A percentile compares a stretch with the other conserved stretches of the same genome.
Evolutionary conservation across 2,329 filamentous ascomycete genomes (phyloP).

Genomic region (Beauveria medogensis): DNA sequence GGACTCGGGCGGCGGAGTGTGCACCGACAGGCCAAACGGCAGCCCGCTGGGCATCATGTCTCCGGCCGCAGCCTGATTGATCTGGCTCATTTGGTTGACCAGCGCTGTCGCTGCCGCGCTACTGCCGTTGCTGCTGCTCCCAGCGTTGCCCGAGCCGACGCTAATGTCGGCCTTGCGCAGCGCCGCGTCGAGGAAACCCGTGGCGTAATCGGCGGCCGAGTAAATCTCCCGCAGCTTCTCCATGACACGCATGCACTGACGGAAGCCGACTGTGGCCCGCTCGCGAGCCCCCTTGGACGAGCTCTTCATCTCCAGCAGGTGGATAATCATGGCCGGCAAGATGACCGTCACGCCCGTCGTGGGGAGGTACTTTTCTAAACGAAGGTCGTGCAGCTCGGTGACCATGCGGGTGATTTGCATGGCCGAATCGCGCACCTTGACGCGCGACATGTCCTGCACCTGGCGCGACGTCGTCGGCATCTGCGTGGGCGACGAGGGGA

Average conservation of each 20-base stretch:
- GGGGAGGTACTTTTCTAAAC: constrained; percentile 71
- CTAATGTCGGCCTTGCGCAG: constrained; percentile 81
- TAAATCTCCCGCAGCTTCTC: constrained; percentile 83
- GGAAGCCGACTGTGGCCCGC: constrained; percentile 71
- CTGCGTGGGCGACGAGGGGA: constrained; percentile 59
- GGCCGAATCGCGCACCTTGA: constrained; percentile 76
- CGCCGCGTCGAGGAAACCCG: constrained; percentile 85
- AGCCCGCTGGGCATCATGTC: constrained; percentile 28
- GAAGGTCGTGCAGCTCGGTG: constrained; percentile 62
- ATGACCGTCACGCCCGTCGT: constrained; percentile 88
- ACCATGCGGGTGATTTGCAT: constrained; percentile 80
- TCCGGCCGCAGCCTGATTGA: constrained; percentile 10
- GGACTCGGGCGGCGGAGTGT: constrained; percentile 48
- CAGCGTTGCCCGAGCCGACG: constrained; percentile 31
- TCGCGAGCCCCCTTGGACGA: constrained; percentile 63
- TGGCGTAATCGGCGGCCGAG: constrained; percentile 91
- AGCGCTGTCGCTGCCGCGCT: constrained; percentile 16
- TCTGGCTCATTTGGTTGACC: constrained; percentile 7
- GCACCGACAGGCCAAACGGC: constrained; percentile 30
- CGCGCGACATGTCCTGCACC: constrained; percentile 72
- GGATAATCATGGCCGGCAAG: constrained; percentile 87
- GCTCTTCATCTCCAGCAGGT: constrained; percentile 86
- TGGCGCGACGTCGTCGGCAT: constrained; percentile 51
- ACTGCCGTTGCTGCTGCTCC: not conserved
- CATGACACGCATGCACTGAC: constrained; percentile 88